Evolutionary conservation across 2,329 filamentous ascomycete species (phyloP).

Genomic region (Colletotrichum tropicale): DNA sequence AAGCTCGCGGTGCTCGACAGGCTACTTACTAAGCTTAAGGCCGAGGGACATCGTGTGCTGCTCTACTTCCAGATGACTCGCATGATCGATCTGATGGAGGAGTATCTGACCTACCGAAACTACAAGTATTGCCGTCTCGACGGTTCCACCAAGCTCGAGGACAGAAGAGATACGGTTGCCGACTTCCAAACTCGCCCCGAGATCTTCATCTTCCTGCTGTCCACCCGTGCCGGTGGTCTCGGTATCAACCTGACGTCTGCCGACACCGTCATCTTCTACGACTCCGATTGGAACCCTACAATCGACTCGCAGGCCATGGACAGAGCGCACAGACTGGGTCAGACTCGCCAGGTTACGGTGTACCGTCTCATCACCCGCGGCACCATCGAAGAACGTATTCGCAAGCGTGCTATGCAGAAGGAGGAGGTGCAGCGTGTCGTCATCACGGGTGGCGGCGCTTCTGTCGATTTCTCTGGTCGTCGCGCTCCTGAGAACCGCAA

Average conservation of each 20-base stretch:
- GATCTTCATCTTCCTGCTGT: conserved; percentile 96
- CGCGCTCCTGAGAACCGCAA: conserved; percentile 88
- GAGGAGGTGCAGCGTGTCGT: conserved; percentile 98
- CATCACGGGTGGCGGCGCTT: conserved; percentile 88
- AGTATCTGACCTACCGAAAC: conserved; percentile 97
- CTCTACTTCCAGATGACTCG: conserved; percentile 99
- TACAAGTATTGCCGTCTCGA: conserved; percentile 98
- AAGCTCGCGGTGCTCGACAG: conserved; percentile 92
- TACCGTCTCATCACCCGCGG: conserved; percentile 96
- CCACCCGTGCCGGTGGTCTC: conserved; percentile 93
- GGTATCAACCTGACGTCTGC: conserved; percentile 97
- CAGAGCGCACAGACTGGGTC: conserved; percentile 94
- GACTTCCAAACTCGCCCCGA: conserved; percentile 95
- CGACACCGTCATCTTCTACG: conserved; percentile 99
- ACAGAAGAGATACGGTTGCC: conserved; percentile 92
- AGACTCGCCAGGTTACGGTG: conserved; percentile 94
- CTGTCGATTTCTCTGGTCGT: conserved; percentile 96
- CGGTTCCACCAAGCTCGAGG: conserved; percentile 95
- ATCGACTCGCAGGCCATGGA: conserved; percentile 99
- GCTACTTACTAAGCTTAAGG: conserved; percentile 87
- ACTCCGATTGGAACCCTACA: conserved; percentile 98
- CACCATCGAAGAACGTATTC: conserved; percentile 97
- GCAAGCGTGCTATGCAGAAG: conserved; percentile 95
- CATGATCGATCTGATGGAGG: conserved; percentile 99
- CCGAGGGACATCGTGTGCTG: conserved; percentile 88